These are phyloP conservation scores for Claviceps spartinae DNA, from an alignment of 2,329 filamentous ascomycete species.

Conservation along the genomic window DNA sequence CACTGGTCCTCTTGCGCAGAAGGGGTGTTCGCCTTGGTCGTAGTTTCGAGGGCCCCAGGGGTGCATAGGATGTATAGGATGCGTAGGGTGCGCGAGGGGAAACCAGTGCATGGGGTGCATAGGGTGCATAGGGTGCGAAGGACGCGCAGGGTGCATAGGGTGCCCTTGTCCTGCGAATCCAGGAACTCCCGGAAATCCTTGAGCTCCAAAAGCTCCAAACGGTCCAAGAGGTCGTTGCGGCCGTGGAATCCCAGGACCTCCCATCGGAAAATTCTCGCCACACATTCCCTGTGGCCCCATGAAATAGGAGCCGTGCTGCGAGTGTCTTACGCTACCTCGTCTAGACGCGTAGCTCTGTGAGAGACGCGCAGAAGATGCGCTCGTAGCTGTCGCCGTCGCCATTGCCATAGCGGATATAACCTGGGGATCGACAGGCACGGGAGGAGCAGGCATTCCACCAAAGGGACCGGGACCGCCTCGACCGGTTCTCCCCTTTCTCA, in stretches of 20 bases:
- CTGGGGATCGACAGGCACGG: neutral
- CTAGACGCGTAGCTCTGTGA: neutral
- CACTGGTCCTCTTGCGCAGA: slow-evolving; percentile 5
- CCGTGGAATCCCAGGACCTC: too few species aligned
- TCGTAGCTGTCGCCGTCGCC: neutral
- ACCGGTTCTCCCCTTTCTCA: slow-evolving; percentile 10
- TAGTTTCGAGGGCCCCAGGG: neutral
- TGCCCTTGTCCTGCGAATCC: too few species aligned
- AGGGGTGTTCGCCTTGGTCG: neutral
- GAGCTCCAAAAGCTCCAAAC: neutral
- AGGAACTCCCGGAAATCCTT: neutral
- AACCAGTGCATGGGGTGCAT: too few species aligned
- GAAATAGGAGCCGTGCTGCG: neutral
- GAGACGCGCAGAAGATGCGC: neutral
- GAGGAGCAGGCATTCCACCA: slow-evolving; percentile 1
- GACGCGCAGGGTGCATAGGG: too few species aligned
- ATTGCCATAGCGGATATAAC: neutral
- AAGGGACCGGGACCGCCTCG: slow-evolving; percentile 2
- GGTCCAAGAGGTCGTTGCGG: too few species aligned
- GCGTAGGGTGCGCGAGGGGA: too few species aligned
- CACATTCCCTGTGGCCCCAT: neutral
- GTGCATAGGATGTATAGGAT: too few species aligned
- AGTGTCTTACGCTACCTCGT: neutral
- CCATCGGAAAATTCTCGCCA: too few species aligned
- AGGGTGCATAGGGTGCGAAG: too few species aligned